Percentiles rank a stretch among this genome's conserved stretches.
Evolutionary conservation across 257 asterid species (phyloP).

Genomic region (Nicotiana attenuata): DNA sequence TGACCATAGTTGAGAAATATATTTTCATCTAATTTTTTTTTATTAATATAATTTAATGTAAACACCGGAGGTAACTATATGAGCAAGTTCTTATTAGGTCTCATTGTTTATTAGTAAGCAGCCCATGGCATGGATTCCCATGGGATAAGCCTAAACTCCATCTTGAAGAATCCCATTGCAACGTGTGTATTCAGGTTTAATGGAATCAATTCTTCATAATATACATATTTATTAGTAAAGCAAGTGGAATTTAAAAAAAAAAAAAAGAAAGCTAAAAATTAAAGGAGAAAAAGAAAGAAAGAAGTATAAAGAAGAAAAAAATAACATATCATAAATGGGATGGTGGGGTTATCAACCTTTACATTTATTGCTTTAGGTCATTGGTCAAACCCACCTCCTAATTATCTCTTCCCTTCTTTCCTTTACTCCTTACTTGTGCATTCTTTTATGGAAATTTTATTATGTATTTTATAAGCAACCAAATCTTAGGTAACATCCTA

Average conservation of each 20-base stretch:
- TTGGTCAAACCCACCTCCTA: slow-evolving; percentile 27
- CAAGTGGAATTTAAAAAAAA: not conserved
- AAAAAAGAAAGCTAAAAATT: not conserved
- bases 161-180: not conserved
- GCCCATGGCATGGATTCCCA: not conserved
- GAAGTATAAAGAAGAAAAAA: slow-evolving; percentile 16
- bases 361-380: slow-evolving; percentile 10
- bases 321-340: slow-evolving; percentile 30
- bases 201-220: not conserved
- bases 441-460: not conserved
- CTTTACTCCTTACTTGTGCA: not conserved
- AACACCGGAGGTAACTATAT: no score
- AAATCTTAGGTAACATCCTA: not conserved
- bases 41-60: no score
- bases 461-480: not conserved
- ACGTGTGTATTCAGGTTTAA: not conserved
- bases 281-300: not conserved
- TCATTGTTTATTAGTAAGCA: not conserved
- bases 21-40: no score
- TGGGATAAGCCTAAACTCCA: not conserved
- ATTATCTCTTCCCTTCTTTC: not conserved
- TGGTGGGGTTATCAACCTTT: slow-evolving; percentile 30
- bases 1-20: no score
- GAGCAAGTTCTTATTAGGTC: not conserved
- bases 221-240: not conserved